Base-by-base conservation (phyloP, 768 basidiomycete genomes). In the Lactifluus echinatus region DNA sequence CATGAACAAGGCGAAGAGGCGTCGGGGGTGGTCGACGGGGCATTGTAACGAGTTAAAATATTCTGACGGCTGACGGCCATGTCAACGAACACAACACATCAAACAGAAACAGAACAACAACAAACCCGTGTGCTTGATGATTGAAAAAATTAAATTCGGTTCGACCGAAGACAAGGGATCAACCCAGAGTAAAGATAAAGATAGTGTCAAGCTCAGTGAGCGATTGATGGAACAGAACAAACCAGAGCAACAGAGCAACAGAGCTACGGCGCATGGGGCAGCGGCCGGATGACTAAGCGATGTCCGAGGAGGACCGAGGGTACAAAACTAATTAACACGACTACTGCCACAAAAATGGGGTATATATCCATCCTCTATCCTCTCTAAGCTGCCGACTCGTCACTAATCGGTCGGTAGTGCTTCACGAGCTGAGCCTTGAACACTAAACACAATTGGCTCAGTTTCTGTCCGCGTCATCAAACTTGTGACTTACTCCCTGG, bases 361-460 rank as follows among this genome's bases (percentile, higher is more conserved):
- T 59, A 59, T 59, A 44, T 29, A 44, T 42, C 46, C 26, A 26
- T 53, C 28, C 34, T 46, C 17, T 42, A 54, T 37, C 33, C 39
- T 29, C 52, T 29, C 68, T 64, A 76, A 58, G 73, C 69, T 0
- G 65, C 65, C 21, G 31, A 42, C 1, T 66, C 68, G 58, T 78
- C 76, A 28, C 46, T 57, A 50, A 76, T 63, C 14, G 81, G 79
- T 40, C 83, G 84, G 70, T 89, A 89, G 67, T 85, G 75, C 67
- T 81, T 85, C 78, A 85, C 76, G 37, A 90, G 71, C 64, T 89
- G 84, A 1, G 65, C 68, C 66, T 85, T 89, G 73, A 84, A 90
- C 48, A 52, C 50, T 45, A 19, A 57, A 52, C 34, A 51, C 15
- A 50, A 52, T 36, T 40, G 15, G 59, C 37, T 45, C 53, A 60